Percentiles rank a stretch among this genome's conserved stretches.
Evolutionary conservation across 2,329 filamentous ascomycete genomes (phyloP).

Genomic region (Cercospora sojina): DNA sequence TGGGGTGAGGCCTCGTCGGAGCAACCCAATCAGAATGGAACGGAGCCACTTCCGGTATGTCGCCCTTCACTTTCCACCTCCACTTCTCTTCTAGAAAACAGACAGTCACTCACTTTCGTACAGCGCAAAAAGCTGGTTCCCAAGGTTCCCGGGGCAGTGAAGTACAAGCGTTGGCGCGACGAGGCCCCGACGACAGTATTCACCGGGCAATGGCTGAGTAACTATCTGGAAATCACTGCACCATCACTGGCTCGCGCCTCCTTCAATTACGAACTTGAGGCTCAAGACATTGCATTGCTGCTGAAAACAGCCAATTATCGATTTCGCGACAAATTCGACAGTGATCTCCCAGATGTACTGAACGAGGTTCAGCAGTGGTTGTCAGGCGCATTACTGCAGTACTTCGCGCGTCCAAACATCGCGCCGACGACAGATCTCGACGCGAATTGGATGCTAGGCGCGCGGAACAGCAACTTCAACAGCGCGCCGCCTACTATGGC

Average conservation of each 20-base stretch:
- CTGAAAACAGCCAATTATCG: not conserved
- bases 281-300: not conserved
- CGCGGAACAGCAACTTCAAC: not conserved
- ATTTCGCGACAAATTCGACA: not conserved
- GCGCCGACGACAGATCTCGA: not conserved
- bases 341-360: not conserved
- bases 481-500: conserved; percentile 10
- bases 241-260: not conserved
- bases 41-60: conserved; percentile 5
- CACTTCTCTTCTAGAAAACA: not conserved
- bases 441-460: not conserved
- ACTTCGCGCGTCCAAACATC: not conserved
- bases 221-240: not conserved
- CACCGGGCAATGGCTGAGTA: not conserved
- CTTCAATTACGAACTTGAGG: not conserved
- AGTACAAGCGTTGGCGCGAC: not conserved
- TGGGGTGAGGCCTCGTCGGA: not conserved
- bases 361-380: conserved; percentile 11
- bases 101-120: not conserved
- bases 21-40: not conserved
- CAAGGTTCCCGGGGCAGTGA: not conserved
- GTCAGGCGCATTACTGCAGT: not conserved
- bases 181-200: not conserved
- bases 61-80: not conserved
- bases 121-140: not conserved